phyloP scores from a whole-genome alignment of 1,284 basidiomycete genomes.

The Prillingera fragicola region DNA sequence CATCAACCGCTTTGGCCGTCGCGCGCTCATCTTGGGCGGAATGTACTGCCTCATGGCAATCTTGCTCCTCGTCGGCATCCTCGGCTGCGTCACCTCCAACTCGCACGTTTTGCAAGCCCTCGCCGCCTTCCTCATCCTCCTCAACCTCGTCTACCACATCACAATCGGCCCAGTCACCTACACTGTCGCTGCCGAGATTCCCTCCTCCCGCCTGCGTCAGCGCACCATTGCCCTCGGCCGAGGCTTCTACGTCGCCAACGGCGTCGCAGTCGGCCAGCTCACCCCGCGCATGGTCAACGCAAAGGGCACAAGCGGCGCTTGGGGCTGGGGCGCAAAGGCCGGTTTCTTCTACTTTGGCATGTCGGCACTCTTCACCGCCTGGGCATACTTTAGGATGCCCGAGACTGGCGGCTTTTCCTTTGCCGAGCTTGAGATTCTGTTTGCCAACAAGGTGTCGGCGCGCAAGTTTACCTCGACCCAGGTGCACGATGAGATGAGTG shows the following conservation, averaged over 20 bases:
- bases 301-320: constrained; percentile 2
- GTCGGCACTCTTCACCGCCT: constrained; percentile 1
- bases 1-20: constrained; percentile 38
- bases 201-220: constrained; percentile 4
- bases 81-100: constrained; percentile 5
- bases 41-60: neutral
- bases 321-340: constrained; percentile 11
- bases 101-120: constrained; percentile 3
- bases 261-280: constrained; percentile 7
- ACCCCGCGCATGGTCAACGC: constrained; percentile 7
- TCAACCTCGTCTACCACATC: constrained; percentile 19
- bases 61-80: constrained; percentile 2
- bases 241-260: constrained; percentile 7
- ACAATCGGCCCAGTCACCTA: constrained; percentile 18
- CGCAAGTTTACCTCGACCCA: constrained; percentile 32
- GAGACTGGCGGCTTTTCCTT: constrained; percentile 23
- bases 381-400: constrained; percentile 18
- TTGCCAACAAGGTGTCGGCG: constrained; percentile 34
- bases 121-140: constrained; percentile 11
- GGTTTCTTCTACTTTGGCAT: constrained; percentile 13
- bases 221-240: constrained; percentile 10
- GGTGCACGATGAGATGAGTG: constrained; percentile 9
- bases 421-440: constrained; percentile 40
- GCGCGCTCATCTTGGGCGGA: constrained; percentile 25
- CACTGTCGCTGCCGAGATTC: constrained; percentile 4